Base-by-base conservation (phyloP, 2,329 filamentous ascomycete species). In the Beauveria asiatica region DNA sequence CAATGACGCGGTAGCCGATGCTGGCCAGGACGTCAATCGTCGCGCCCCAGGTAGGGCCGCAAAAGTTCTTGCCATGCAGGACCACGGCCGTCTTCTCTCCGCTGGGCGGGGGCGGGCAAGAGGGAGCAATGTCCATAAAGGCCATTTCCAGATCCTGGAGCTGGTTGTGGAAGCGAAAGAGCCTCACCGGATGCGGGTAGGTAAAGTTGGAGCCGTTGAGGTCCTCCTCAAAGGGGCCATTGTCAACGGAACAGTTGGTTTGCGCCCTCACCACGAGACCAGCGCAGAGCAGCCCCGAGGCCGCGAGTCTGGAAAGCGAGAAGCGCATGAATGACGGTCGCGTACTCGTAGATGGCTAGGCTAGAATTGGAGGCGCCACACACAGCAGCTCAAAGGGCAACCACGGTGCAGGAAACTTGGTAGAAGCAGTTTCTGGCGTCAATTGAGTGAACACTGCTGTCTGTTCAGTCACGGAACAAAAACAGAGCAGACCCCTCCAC, bases 1-100 rank as follows among this genome's bases (percentile, higher is more conserved):
- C 70, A 55, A 83, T 75, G 56, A 83, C 78, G 44, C 80, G 78
- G 64, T 80, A 82, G 46, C 80, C 80, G 30, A 66, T 67, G 2
- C 64, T 62, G 3, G 72, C 65, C 58, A 83, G 74, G 11, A 70
- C 67, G 11, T 68, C 63, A n/a, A 78, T 76, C 16, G 79, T 82
- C 17, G 68, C 68, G 58, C 75, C 72, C 80, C 80, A 83, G 8
- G 80, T 83, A 23, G 78, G 71, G 41, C 74, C 77, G 67, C 80
- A 83, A 64, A 83, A 83, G 69, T 82, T 83, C 69, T 81, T 82
- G 64, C 80, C 80, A 65, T 83, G 80, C 17, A 83, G 68, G 39
- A 83, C 73, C 9, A 81, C 69, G 27, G 75, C 77, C 0, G 74
- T 78, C 64, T 74, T 77, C 64, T 74, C 77, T 46, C 71, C 72